Evolutionary conservation across 164 flowering plant genomes (phyloP).

Genomic region (Berberis thunbergii): DNA sequence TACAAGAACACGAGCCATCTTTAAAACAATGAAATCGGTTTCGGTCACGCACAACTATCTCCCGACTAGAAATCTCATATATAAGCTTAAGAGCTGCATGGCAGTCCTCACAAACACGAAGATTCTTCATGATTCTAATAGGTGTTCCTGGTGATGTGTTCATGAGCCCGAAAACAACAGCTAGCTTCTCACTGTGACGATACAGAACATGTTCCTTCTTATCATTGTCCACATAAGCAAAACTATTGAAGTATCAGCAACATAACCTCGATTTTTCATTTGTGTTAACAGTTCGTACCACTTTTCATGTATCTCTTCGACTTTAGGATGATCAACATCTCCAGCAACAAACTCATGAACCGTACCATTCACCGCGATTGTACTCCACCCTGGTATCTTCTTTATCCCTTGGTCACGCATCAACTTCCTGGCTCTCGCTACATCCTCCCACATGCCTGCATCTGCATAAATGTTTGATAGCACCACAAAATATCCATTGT

Average conservation of each 20-base stretch:
- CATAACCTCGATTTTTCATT: constrained; percentile 45
- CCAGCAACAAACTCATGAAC: constrained; percentile 59
- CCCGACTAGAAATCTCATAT: constrained; percentile 29
- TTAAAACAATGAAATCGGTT: constrained; percentile 58
- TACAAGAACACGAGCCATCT: constrained; percentile 49
- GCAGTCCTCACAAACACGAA: constrained; percentile 59
- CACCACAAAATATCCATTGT: constrained; percentile 57
- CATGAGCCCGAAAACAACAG: constrained; percentile 46
- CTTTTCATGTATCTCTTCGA: constrained; percentile 29
- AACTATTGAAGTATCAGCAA: constrained; percentile 48
- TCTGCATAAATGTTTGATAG: constrained; percentile 56
- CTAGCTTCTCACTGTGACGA: constrained; percentile 67
- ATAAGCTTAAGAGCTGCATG: constrained; percentile 47
- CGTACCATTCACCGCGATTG: constrained; percentile 37
- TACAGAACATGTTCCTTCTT: constrained; percentile 39
- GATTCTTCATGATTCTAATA: constrained; percentile 62
- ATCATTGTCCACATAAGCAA: constrained; percentile 42
- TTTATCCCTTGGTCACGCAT: constrained; percentile 48
- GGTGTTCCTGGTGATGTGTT: constrained; percentile 33
- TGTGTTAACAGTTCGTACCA: constrained; percentile 37
- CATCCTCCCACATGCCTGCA: constrained; percentile 49
- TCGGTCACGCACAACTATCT: constrained; percentile 55
- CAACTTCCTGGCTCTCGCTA: constrained; percentile 42
- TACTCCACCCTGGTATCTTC: constrained; percentile 59
- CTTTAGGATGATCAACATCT: constrained; percentile 40